Evolutionary conservation across 257 asterid genomes (phyloP).

Genomic region (Nicotiana noctiflora): DNA sequence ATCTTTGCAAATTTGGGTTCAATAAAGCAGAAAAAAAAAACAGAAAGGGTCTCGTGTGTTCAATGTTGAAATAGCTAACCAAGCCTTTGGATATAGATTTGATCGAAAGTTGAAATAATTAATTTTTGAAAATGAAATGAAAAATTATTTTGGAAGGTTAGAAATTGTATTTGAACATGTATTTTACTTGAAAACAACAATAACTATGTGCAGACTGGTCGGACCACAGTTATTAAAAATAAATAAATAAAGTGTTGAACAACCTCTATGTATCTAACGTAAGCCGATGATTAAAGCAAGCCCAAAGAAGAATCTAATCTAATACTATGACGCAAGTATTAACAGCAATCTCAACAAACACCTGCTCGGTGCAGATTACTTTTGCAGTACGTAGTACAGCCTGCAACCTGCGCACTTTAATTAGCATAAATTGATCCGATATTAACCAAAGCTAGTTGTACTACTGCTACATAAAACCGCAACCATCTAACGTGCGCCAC

Average conservation of each 20-base stretch:
- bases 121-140: no score
- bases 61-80: no score
- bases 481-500: slow-evolving; percentile 18
- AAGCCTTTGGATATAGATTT: no score
- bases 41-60: not conserved
- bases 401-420: slow-evolving; percentile 13
- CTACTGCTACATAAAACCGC: not conserved
- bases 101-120: no score
- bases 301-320: slow-evolving; percentile 5
- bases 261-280: not conserved
- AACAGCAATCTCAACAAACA: slow-evolving; percentile 12
- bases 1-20: slow-evolving; percentile 11
- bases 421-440: slow-evolving; percentile 6
- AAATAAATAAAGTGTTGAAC: not conserved
- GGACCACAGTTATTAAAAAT: no score
- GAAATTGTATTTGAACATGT: no score
- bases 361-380: slow-evolving; percentile 7
- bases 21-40: not conserved
- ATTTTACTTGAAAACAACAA: no score
- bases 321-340: not conserved
- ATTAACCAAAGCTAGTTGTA: not conserved
- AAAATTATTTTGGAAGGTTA: no score
- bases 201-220: no score
- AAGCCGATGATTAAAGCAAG: not conserved
- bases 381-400: slow-evolving; percentile 3